Base-by-base conservation (phyloP, 83 land plant species). In the Isoetes engelmannii region DNA sequence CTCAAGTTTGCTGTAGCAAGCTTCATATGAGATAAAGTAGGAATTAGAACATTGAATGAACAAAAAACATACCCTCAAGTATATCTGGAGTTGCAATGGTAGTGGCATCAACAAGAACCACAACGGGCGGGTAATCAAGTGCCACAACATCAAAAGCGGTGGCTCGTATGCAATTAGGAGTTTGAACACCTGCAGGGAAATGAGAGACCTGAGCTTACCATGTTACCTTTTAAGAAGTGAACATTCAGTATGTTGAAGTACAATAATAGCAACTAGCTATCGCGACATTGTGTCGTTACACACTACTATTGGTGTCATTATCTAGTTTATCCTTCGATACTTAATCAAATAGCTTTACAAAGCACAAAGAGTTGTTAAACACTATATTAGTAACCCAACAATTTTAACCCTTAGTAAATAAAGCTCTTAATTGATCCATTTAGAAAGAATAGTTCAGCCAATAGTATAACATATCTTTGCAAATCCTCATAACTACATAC, bases 121-220 rank as follows among this genome's bases (percentile, higher is more conserved):
- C 80, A 48, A 93, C 82, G 45, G 81, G 49, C 15, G 71, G 61
- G 65, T 89, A 93, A 67, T 89, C 84, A 69, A 75, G 75, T 48
- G 96, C 89, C 17, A 93, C 84, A 12, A 92, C 98, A 83, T 93
- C 96, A 80, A 85, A 93, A 9, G 83, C 96, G 12, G 98, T 89
- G 77, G 95, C 97, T 56, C 98, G 73, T 58, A 93, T 86, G 69
- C 98, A 93, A 65, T 93, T 93, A 59, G 98, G 98, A 28, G 98
- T 93, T 70, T 93, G 98, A 55, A 90, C 92, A 64, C 98, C 98
- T 93, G 82, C 4, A 17, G 15, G 55, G 13, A 12, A 17, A 28
- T 28, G 37, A 28, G 37, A 28, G 37, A 28, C 37, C 2, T 28
- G 37, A 28, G 37, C 2, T 28, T 28, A 28, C 37, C 37, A 28